phyloP scores from a whole-genome alignment of 1,284 basidiomycete species.

The Irpex sp. region DNA sequence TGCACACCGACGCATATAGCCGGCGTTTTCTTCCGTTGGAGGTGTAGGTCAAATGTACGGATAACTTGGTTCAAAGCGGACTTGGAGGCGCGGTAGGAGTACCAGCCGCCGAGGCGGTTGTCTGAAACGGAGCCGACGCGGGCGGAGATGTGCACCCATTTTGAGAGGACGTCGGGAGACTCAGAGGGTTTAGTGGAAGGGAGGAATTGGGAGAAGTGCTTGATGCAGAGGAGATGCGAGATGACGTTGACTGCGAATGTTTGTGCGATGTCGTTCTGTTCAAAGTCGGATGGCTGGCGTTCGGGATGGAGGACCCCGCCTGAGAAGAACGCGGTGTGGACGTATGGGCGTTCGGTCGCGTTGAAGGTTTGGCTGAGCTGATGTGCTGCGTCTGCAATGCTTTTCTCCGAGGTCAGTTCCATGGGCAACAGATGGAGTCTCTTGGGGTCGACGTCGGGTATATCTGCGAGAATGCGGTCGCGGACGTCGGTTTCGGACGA shows the following conservation, averaged over 20 bases:
- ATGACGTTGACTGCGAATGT: constrained; percentile 57
- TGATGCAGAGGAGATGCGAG: constrained; percentile 59
- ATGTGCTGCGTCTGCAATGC: constrained; percentile 46
- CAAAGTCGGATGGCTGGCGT: constrained; percentile 51
- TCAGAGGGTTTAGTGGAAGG: constrained; percentile 23
- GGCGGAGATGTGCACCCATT: constrained; percentile 62
- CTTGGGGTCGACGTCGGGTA: constrained; percentile 38
- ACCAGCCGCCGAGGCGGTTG: constrained; percentile 67
- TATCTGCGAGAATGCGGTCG: constrained; percentile 38
- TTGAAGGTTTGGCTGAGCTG: constrained; percentile 24
- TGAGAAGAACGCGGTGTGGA: constrained; percentile 54
- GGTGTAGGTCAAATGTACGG: constrained; percentile 65
- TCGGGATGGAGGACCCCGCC: constrained; percentile 57
- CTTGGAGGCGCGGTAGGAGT: constrained; percentile 73
- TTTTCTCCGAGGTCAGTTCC: constrained; percentile 48
- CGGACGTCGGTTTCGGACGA: constrained; percentile 33
- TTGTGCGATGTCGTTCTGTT: constrained; percentile 39
- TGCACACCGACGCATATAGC: constrained; percentile 60
- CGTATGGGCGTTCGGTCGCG: constrained; percentile 26
- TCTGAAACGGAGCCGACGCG: constrained; percentile 63
- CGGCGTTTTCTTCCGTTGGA: constrained; percentile 47
- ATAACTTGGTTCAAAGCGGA: constrained; percentile 74
- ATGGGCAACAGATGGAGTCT: constrained; percentile 47
- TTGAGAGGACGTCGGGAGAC: constrained; percentile 31
- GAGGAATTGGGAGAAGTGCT: constrained; percentile 59